Evolutionary conservation across 371 early-diverging fungal species (phyloP).

Genomic region (Mucor circinelloides): DNA sequence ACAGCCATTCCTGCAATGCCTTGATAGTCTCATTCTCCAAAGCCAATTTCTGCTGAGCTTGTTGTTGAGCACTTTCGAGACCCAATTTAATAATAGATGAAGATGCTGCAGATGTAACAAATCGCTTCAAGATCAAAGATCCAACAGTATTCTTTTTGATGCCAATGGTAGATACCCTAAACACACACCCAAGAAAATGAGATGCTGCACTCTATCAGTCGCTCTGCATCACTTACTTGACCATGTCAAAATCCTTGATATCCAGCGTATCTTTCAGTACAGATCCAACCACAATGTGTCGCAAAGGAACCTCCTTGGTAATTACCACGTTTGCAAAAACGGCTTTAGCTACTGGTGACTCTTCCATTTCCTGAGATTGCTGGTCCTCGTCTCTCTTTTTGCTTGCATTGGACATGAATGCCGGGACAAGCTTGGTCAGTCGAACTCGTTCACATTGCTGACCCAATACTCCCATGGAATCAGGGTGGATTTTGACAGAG

Average conservation of each 20-base stretch:
- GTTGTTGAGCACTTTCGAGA: conserved; percentile 33
- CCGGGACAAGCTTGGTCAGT: conserved; percentile 18
- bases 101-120: conserved; percentile 11
- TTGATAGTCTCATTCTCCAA: conserved; percentile 29
- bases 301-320: conserved; percentile 3
- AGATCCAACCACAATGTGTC: conserved; percentile 20
- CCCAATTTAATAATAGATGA: conserved; percentile 38
- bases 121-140: conserved; percentile 33
- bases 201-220: neutral
- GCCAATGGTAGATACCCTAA: conserved; percentile 44
- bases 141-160: conserved; percentile 32
- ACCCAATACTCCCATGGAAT: neutral
- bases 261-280: conserved; percentile 12
- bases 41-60: conserved; percentile 34
- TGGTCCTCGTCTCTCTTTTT: conserved; percentile 16
- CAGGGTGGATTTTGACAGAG: conserved; percentile 22
- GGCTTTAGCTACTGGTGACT: neutral
- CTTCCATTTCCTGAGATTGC: neutral
- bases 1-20: conserved; percentile 26
- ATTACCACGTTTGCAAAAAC: conserved; percentile 15
- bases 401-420: neutral
- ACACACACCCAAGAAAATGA: too few relatives aligned
- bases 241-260: conserved; percentile 30
- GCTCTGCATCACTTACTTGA: conserved; percentile 22
- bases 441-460: conserved; percentile 2